Evolutionary conservation across 1,139 yeast genomes (phyloP), one percentile per base, ranked within the genome.

Genomic region (Kluyveromyces sp.): DNA sequence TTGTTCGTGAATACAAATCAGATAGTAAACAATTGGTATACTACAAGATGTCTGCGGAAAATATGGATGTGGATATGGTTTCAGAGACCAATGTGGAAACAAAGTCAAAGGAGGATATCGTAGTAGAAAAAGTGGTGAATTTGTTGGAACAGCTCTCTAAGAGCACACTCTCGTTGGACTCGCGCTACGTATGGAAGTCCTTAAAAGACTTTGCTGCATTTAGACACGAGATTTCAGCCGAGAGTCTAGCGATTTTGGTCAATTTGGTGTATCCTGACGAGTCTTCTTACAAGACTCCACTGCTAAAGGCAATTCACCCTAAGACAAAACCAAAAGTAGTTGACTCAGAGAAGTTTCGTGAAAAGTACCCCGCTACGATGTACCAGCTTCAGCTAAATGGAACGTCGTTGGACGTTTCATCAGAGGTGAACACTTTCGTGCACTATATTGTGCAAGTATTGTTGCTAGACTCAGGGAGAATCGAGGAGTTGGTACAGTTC

Each of bases 181-280:
- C 94, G 53, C 78, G 96, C 52, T 86, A 83, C 65, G 78, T 92
- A 41, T 75, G 94, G 64, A 84, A 84, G 60, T 92, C 87, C 15
- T 74, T 92, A 52, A 80, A 96, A 53, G 94, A 87, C 48, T 71
- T 89, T 54, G 86, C 94, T 6, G 71, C 79, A 3, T 70, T 89
- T 50, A 78, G 97, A 67, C 75, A 80, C 47, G 72, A 75, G 39
- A 67, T 88, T 49, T 74, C 71, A 41, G 71, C 71, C 15, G 73
- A 70, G 4, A 73, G 78, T 6, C 69, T 92, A 47, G 66, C 77
- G 4, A 62, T 69, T 15, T 68, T 84, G 33, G 68, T 88, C 44
- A 69, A 70, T 46, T 66, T 70, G 20, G 41, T 63, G 37, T 69
- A 74, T 25, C 83, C 85, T 54, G 77, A 80, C 4, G 59, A 60